These are phyloP conservation scores for Aspergillus diversus DNA, from an alignment of 495 filamentous ascomycete species.

Conservation along the genomic window DNA sequence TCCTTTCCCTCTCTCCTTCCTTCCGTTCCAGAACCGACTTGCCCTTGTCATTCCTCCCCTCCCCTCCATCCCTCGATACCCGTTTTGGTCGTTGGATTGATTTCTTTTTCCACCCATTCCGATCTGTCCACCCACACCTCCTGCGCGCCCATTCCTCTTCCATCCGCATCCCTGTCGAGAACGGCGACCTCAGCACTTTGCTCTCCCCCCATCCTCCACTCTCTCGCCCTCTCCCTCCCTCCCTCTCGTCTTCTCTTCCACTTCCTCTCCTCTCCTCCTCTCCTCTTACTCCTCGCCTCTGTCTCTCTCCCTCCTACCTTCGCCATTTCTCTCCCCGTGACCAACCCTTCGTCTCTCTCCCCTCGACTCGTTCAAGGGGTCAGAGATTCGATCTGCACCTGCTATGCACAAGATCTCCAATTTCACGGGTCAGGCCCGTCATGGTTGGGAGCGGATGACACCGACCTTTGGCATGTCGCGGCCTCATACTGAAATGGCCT, in stretches of 20 bases:
- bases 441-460: constrained; percentile 91
- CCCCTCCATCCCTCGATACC: constrained; percentile 27
- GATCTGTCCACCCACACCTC: constrained; percentile 37
- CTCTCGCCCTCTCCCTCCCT: not conserved
- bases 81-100: constrained; percentile 27
- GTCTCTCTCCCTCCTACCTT: constrained; percentile 18
- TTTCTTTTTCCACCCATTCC: constrained; percentile 32
- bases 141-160: constrained; percentile 39
- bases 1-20: constrained; percentile 27
- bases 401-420: constrained; percentile 92
- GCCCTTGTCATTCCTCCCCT: constrained; percentile 15
- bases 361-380: constrained; percentile 47
- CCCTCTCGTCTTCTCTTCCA: constrained; percentile 18
- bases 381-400: constrained; percentile 39
- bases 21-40: not conserved
- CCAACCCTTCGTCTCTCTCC: constrained; percentile 38
- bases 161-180: constrained; percentile 44
- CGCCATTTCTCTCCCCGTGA: constrained; percentile 35
- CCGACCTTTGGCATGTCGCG: constrained; percentile 80
- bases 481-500: constrained; percentile 75
- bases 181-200: constrained; percentile 25
- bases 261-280: constrained; percentile 22
- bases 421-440: constrained; percentile 78
- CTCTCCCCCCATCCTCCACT: constrained; percentile 1
- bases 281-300: constrained; percentile 28